Conservation (phyloP, 495 filamentous ascomycete species). For the Pseudevernia furfuracea region DNA sequence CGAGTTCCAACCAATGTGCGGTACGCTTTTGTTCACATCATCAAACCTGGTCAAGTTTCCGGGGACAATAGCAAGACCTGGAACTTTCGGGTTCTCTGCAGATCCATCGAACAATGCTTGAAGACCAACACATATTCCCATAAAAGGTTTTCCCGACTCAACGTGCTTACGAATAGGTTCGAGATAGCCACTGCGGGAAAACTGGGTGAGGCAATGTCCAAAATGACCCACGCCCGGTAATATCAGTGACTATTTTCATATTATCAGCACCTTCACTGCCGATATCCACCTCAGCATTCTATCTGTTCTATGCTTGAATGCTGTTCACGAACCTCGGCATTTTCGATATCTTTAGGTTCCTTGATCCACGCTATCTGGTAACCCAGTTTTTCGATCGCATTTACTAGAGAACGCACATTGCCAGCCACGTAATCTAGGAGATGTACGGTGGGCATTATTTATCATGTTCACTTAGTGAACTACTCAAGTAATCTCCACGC, state of each 20-base stretch:
- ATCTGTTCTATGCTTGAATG: constrained; percentile 4
- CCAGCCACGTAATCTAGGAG: constrained; percentile 81
- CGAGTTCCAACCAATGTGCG: constrained; percentile 97
- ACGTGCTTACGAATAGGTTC: constrained; percentile 75
- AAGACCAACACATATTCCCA: constrained; percentile 94
- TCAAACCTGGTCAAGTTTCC: constrained; percentile 67
- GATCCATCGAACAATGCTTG: constrained; percentile 86
- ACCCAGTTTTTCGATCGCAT: constrained; percentile 91
- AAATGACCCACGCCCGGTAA: constrained; percentile 96
- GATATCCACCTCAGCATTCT: neutral
- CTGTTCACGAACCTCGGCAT: constrained; percentile 62
- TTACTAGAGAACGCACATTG: constrained; percentile 89
- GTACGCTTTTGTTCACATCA: constrained; percentile 73
- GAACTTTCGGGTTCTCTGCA: constrained; percentile 59
- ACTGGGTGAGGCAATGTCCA: constrained; percentile 83
- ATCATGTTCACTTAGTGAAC: constrained; percentile 8
- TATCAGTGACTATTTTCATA: constrained; percentile 48
- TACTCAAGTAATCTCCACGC: neutral
- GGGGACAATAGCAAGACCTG: constrained; percentile 69
- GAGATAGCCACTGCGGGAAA: constrained; percentile 69
- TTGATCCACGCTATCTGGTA: constrained; percentile 91
- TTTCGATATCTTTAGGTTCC: constrained; percentile 69
- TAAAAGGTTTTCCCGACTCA: constrained; percentile 82
- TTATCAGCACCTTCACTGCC: constrained; percentile 12
- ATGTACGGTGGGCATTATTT: constrained; percentile 77